Evolutionary conservation across 2,329 filamentous ascomycete species (phyloP), one percentile per base, ranked within the genome.

Genomic region (Bretziella fagacearum): DNA sequence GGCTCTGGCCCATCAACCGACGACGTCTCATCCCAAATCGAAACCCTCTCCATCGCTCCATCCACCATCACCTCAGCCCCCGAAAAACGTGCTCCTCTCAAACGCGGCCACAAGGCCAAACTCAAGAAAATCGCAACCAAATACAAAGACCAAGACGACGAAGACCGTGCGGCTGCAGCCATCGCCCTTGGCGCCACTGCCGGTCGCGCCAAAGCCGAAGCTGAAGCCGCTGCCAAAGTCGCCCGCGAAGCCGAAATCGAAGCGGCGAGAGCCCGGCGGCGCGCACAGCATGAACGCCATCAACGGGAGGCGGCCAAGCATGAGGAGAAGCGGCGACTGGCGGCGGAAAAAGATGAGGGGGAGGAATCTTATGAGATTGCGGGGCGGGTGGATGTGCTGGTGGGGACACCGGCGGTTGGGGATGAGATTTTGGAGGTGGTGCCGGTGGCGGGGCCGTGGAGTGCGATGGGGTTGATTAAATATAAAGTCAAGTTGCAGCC

Each of bases 401-500:
- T 93, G 1, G 86, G 86, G 13, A 79, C 73, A 1, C 84, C 87
- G 0, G 65, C 84, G 1, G 71, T 78, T 0, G 86, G 85, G 10
- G 91, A 98, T 59, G 84, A 93, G 59, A 79, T 89, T 29, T 63
- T 89, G 6, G 77, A 81, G 55, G 69, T 66, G 0, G 65, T 81
- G 1, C 72, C 75, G 1, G 63, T 81, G 2, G 81, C 78, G 55
- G 78, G 73, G 3, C 78, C 78, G 2, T 81, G 77, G 69, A 65
- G 62, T 20, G 77, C 78, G 1, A 63, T 81, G 54, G 68, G 63
- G 2, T 74, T 73, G 48, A 83, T 81, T 63, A 95, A 95, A 63
- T 96, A 95, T 68, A 93, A 93, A 62, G 84, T 79, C 46, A 98
- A 98, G 67, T 62, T 98, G 55, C 91, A 96, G 63, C 91, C 91